Evolutionary conservation across 2,329 filamentous ascomycete genomes (phyloP).

Genomic region (Talaromyces islandicus): DNA sequence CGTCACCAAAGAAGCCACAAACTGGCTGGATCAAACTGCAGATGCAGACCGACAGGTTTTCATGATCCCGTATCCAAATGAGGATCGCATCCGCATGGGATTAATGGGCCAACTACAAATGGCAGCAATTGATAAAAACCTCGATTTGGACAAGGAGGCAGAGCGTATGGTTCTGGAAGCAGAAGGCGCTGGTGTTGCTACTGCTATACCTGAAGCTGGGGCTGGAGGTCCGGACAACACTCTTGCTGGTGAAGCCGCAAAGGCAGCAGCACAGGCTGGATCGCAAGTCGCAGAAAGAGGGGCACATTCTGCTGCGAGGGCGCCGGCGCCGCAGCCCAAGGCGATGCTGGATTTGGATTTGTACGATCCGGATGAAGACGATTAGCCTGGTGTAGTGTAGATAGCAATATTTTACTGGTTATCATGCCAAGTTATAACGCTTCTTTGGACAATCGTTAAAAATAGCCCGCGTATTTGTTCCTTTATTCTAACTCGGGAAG

Average conservation of each 20-base stretch:
- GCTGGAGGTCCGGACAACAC: constrained; percentile 30
- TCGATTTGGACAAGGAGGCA: constrained; percentile 49
- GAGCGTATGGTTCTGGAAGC: constrained; percentile 47
- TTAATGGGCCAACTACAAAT: constrained; percentile 41
- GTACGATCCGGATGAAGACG: constrained; percentile 41
- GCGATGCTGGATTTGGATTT: constrained; percentile 38
- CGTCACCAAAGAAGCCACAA: constrained; percentile 35
- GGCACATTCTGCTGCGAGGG: constrained; percentile 19
- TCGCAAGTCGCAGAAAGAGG: constrained; percentile 16
- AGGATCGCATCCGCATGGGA: constrained; percentile 39
- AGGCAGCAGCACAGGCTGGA: constrained; percentile 26
- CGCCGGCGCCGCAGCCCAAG: constrained; percentile 26
- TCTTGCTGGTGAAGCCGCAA: constrained; percentile 25
- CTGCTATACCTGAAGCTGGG: constrained; percentile 38
- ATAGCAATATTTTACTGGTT: too few species aligned
- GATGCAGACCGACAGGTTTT: constrained; percentile 33
- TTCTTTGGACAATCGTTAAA: too few species aligned
- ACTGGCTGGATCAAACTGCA: constrained; percentile 37
- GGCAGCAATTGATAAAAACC: constrained; percentile 48
- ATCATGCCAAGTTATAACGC: too few species aligned
- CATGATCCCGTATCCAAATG: constrained; percentile 40
- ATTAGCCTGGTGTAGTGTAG: constrained; percentile 22
- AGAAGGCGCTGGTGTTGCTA: constrained; percentile 47
- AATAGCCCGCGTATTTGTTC: too few species aligned
- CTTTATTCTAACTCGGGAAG: too few species aligned